Percentiles rank a stretch among this genome's conserved stretches.
Conservation (phyloP, 495 filamentous ascomycete species). For the Letharia columbiana region DNA sequence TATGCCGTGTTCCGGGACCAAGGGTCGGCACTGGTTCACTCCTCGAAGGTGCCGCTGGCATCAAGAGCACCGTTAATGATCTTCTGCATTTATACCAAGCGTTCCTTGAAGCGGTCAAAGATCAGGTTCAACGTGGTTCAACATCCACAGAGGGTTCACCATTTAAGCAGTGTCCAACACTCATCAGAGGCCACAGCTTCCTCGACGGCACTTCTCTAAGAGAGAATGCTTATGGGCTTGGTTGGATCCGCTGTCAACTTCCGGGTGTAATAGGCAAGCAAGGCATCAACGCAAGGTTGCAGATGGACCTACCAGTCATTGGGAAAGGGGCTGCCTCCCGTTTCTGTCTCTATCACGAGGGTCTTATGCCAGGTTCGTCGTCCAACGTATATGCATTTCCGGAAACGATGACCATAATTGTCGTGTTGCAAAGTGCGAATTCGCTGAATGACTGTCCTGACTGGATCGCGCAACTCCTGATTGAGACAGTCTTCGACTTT, state of each 20-base stretch:
- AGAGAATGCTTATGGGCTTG: slow-evolving; percentile 17
- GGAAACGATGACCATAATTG: slow-evolving; percentile 23
- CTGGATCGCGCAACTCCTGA: slow-evolving; percentile 26
- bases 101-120: slow-evolving; percentile 3
- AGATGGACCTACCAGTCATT: slow-evolving; percentile 19
- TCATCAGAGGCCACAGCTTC: slow-evolving; percentile 8
- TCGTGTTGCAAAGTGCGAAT: slow-evolving; percentile 26
- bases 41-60: slow-evolving; percentile 12
- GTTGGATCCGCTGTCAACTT: slow-evolving; percentile 15
- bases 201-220: slow-evolving; percentile 4
- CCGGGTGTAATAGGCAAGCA: slow-evolving; percentile 13
- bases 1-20: slow-evolving; percentile 7
- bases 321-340: slow-evolving; percentile 12
- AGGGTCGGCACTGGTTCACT: slow-evolving; percentile 6
- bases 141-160: slow-evolving; percentile 3
- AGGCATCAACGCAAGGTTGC: slow-evolving; percentile 7
- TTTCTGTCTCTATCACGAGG: slow-evolving; percentile 27
- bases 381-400: slow-evolving; percentile 25
- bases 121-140: slow-evolving; percentile 1
- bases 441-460: slow-evolving; percentile 27
- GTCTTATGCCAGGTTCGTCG: slow-evolving; percentile 21
- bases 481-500: slow-evolving; percentile 23
- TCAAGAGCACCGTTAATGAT: slow-evolving; percentile 15
- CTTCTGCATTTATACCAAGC: slow-evolving; percentile 9
- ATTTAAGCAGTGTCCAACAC: slow-evolving; percentile 16